These are phyloP conservation scores for Aotearoamyces nothofagi DNA, from an alignment of 2,329 filamentous ascomycete species.

Conservation along the genomic window DNA sequence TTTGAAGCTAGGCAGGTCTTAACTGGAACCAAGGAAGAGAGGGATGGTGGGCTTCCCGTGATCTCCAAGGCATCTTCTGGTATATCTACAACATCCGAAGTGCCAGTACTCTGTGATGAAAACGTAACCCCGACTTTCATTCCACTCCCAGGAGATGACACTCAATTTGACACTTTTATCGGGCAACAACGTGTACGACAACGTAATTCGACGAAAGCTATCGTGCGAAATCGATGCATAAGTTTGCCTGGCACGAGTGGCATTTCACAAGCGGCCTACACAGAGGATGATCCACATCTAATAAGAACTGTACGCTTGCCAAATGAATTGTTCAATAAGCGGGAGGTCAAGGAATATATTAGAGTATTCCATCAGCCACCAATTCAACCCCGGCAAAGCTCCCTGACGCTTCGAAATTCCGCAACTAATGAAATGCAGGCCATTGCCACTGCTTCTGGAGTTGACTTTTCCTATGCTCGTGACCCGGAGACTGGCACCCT, in stretches of 20 bases:
- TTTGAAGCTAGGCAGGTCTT: too few species aligned
- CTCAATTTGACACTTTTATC: too few species aligned
- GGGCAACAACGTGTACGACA: too few species aligned
- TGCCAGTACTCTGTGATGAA: too few species aligned
- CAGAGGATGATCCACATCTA: background rate
- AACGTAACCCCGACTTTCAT: too few species aligned
- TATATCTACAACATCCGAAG: too few species aligned
- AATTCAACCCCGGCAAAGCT: constrained; percentile 9
- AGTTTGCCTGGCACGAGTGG: background rate
- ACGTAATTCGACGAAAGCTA: too few species aligned
- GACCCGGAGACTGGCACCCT: background rate
- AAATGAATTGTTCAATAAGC: constrained; percentile 1
- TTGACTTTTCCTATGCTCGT: background rate
- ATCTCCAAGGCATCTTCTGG: too few species aligned
- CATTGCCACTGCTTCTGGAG: background rate
- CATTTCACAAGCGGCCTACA: background rate
- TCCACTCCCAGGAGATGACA: too few species aligned
- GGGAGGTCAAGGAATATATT: constrained; percentile 4
- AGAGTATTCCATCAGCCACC: constrained; percentile 6
- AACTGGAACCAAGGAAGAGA: too few species aligned
- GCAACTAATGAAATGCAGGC: background rate
- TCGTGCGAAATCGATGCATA: too few species aligned
- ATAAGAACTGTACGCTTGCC: background rate
- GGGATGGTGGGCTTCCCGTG: too few species aligned
- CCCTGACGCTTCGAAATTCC: constrained; percentile 7